These are phyloP conservation scores for Fusarium ambrosium DNA, from an alignment of 2,329 filamentous ascomycete species.

Conservation along the genomic window DNA sequence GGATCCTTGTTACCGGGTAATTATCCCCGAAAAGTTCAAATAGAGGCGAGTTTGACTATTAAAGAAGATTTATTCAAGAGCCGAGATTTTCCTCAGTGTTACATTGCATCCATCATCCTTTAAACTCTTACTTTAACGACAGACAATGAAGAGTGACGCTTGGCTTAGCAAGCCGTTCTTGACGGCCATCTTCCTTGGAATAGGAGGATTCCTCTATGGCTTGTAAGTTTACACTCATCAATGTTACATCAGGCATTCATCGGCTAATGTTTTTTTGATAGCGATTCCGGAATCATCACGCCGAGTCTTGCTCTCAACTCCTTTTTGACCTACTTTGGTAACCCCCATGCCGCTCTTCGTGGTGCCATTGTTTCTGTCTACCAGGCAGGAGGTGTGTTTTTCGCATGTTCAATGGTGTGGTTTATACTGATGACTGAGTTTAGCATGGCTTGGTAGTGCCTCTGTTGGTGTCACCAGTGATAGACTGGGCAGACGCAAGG, in stretches of 20 bases:
- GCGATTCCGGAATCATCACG: conserved; percentile 59
- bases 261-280: neutral
- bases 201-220: conserved; percentile 58
- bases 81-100: neutral
- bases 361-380: conserved; percentile 58
- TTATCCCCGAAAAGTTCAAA: conserved; percentile 17
- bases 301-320: conserved; percentile 55
- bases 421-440: neutral
- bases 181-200: conserved; percentile 55
- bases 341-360: conserved; percentile 51
- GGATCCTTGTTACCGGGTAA: conserved; percentile 32
- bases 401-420: accelerated
- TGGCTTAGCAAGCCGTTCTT: conserved; percentile 56
- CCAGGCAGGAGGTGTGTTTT: conserved; percentile 52
- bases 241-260: neutral
- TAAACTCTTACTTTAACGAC: neutral
- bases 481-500: conserved; percentile 53
- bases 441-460: conserved; percentile 57
- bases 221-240: conserved; percentile 45
- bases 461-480: conserved; percentile 57
- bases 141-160: conserved; percentile 45
- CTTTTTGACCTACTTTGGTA: conserved; percentile 53
- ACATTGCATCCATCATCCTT: neutral
- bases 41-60: conserved; percentile 15
- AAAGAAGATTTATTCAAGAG: neutral